Evolutionary conservation across 139 green algal genomes (phyloP).

Genomic region (Tetradesmus obliquus): DNA sequence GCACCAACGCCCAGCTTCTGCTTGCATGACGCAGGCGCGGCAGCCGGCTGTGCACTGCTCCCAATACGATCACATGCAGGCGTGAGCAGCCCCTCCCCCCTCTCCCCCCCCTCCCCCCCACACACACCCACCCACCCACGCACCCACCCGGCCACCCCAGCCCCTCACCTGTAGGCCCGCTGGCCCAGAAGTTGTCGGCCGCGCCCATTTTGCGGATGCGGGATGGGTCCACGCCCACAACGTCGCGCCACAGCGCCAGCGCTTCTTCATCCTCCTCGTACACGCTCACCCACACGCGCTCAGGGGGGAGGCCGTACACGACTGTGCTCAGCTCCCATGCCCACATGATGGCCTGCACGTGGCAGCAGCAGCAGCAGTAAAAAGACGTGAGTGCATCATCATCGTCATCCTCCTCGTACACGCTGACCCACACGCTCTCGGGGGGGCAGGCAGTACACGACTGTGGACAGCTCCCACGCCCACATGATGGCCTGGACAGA

Average conservation of each 20-base stretch:
- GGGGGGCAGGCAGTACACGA: conserved; percentile 74
- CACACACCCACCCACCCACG: too few species aligned
- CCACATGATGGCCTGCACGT: conserved; percentile 79
- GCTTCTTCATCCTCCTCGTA: conserved; percentile 93
- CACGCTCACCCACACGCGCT: conserved; percentile 91
- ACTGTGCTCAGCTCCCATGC: conserved; percentile 93
- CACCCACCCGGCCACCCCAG: too few species aligned
- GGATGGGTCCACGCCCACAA: conserved; percentile 78
- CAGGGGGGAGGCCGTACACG: conserved; percentile 74
- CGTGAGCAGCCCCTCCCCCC: too few species aligned
- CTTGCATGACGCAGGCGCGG: too few species aligned
- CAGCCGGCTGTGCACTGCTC: too few species aligned
- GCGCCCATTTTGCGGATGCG: conserved; percentile 89
- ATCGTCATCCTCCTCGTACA: conserved; percentile 93
- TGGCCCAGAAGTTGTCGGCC: conserved; percentile 97
- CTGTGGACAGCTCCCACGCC: conserved; percentile 93
- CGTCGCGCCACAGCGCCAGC: conserved; percentile 84
- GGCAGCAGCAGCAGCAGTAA: background rate
- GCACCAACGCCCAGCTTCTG: too few species aligned
- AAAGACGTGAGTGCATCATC: background rate
- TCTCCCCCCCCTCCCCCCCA: too few species aligned
- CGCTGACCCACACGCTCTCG: conserved; percentile 88
- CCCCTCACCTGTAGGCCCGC: conserved; percentile 80
- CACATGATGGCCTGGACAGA: conserved; percentile 72
- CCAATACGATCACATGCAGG: too few species aligned